Percentiles rank a stretch among this genome's conserved stretches.
Evolutionary conservation across 257 asterid genomes (phyloP).

Genomic region (Handroanthus guayacan): DNA sequence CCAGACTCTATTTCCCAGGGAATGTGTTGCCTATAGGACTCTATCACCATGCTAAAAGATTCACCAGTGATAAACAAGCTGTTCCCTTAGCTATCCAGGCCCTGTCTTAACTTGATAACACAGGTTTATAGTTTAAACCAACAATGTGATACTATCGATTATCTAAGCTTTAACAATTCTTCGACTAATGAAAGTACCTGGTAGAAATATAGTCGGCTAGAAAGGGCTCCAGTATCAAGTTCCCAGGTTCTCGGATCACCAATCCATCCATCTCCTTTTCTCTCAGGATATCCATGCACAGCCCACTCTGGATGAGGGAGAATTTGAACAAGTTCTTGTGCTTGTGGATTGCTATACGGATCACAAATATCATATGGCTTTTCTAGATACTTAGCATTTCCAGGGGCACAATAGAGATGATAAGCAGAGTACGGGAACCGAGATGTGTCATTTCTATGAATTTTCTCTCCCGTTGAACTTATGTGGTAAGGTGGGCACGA

Average conservation of each 20-base stretch:
- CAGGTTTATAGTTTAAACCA: too few species aligned
- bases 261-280: conserved; percentile 85
- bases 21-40: too few species aligned
- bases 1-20: too few species aligned
- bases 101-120: too few species aligned
- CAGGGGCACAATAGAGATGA: conserved; percentile 91
- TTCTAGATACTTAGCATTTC: conserved; percentile 68
- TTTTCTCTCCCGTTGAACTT: conserved; percentile 58
- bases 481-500: conserved; percentile 88
- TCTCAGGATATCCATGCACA: conserved; percentile 76
- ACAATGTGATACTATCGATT: too few species aligned
- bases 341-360: conserved; percentile 93
- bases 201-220: conserved; percentile 79
- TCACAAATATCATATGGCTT: conserved; percentile 83
- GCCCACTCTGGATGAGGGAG: conserved; percentile 94
- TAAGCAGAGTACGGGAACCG: conserved; percentile 82
- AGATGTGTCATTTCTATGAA: conserved; percentile 67
- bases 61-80: too few species aligned
- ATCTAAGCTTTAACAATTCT: not conserved
- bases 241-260: conserved; percentile 84
- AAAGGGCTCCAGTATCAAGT: conserved; percentile 73
- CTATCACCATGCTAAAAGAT: too few species aligned
- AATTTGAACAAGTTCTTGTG: conserved; percentile 84
- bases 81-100: too few species aligned
- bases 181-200: conserved; percentile 52